A percentile compares a stretch with the other conserved stretches of the same genome.
These are phyloP conservation scores for Gnomoniopsis sp. DNA, from an alignment of 2,329 filamentous ascomycete genomes.

Conservation along the genomic window DNA sequence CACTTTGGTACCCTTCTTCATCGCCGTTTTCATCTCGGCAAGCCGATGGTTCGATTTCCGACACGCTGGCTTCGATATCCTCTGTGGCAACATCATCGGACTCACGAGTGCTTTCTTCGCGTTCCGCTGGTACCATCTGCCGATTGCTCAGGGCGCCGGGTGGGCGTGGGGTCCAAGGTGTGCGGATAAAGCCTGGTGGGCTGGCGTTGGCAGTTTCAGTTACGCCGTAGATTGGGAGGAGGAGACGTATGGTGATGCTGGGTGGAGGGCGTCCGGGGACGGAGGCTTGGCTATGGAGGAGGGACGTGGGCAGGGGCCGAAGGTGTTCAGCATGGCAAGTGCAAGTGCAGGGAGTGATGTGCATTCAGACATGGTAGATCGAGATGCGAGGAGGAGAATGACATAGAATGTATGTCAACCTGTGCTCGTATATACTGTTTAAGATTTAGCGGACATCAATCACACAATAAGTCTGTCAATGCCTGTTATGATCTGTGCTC, in stretches of 20 bases:
- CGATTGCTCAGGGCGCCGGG: slow-evolving; percentile 72
- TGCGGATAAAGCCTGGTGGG: slow-evolving; percentile 71
- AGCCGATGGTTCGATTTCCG: slow-evolving; percentile 86
- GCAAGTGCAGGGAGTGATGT: background rate
- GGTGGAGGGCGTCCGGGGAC: slow-evolving; percentile 20
- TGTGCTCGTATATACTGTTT: background rate
- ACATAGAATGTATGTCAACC: background rate
- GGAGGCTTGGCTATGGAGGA: slow-evolving; percentile 27
- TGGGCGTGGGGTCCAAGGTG: slow-evolving; percentile 87
- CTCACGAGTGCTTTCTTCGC: slow-evolving; percentile 66
- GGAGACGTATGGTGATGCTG: slow-evolving; percentile 19
- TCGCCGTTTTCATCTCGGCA: slow-evolving; percentile 76
- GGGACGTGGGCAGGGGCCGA: background rate
- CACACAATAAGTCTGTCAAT: too few relatives aligned
- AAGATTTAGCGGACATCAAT: background rate
- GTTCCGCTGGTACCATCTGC: slow-evolving; percentile 84
- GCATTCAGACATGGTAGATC: background rate
- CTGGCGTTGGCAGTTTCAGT: slow-evolving; percentile 62
- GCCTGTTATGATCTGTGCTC: too few relatives aligned
- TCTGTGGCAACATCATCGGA: slow-evolving; percentile 81
- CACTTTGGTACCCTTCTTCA: slow-evolving; percentile 66
- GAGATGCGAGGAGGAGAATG: slow-evolving; percentile 7
- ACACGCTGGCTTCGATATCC: slow-evolving; percentile 89
- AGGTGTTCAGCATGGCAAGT: slow-evolving; percentile 5
- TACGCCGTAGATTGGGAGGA: slow-evolving; percentile 44